Percentiles rank a stretch among this genome's conserved stretches.
These are phyloP conservation scores for Strigomonas galati DNA, from an alignment of 208 protist species.

Conservation along the genomic window DNA sequence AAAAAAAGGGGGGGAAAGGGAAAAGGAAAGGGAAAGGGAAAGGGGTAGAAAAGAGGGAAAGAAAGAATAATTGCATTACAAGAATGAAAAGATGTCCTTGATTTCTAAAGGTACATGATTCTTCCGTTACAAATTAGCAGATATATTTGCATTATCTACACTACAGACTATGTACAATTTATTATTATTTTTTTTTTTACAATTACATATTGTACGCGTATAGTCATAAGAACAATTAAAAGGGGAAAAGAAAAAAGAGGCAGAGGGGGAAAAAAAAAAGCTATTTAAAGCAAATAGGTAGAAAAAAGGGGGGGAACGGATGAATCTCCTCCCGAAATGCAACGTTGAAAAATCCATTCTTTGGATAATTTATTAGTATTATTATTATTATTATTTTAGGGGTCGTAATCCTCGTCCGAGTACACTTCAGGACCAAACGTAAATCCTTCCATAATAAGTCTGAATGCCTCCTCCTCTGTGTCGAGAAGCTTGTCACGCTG, in stretches of 20 bases:
- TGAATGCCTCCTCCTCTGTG: slow-evolving; percentile 29
- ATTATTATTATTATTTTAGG: slow-evolving; percentile 5
- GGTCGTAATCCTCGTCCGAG: slow-evolving; percentile 33
- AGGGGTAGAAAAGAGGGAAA: slow-evolving; percentile 2
- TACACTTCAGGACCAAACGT: slow-evolving; percentile 43
- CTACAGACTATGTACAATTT: no score
- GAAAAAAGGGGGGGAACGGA: no score
- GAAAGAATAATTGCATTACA: not conserved
- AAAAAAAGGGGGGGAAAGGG: slow-evolving; percentile 1
- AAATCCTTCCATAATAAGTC: slow-evolving; percentile 26
- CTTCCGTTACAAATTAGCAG: no score
- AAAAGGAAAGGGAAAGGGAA: slow-evolving; percentile 1
- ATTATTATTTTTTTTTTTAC: not conserved
- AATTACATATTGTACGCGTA: no score
- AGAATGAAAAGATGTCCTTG: not conserved
- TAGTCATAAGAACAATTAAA: not conserved
- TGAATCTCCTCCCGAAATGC: no score
- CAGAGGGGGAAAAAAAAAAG: slow-evolving; percentile 2
- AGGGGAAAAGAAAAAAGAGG: not conserved
- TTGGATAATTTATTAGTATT: no score
- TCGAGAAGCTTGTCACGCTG: slow-evolving; percentile 28
- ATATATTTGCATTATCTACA: no score
- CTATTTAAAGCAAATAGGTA: not conserved
- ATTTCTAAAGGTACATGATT: no score
- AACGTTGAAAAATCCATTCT: no score